phyloP scores from a whole-genome alignment of 2,329 filamentous ascomycete genomes.

The Penicillium brasilianum region DNA sequence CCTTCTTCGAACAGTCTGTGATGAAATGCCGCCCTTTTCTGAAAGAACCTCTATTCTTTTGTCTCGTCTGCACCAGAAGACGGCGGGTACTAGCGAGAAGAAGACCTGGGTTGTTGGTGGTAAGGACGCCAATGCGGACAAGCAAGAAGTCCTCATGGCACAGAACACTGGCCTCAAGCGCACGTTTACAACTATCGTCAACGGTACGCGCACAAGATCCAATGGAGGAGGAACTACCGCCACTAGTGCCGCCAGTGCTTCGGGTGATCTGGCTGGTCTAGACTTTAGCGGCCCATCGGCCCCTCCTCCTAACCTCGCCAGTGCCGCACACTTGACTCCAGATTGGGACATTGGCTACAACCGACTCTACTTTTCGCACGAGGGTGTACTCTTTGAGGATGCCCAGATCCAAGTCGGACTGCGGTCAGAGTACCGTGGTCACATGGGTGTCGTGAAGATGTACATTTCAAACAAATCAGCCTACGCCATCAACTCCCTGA shows the following conservation, averaged over 20 bases:
- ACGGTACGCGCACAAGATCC: conserved; percentile 44
- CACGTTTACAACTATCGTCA: conserved; percentile 70
- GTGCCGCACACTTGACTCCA: conserved; percentile 87
- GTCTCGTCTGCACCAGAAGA: conserved; percentile 92
- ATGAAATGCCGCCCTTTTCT: conserved; percentile 98
- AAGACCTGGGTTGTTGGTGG: conserved; percentile 97
- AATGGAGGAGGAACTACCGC: conserved; percentile 45
- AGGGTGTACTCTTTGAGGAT: conserved; percentile 94
- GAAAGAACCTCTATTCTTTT: conserved; percentile 90
- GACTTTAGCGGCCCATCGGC: conserved; percentile 71
- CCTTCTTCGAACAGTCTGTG: conserved; percentile 87
- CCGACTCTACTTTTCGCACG: conserved; percentile 74
- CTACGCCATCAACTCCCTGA: conserved; percentile 84
- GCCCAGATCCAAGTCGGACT: conserved; percentile 90
- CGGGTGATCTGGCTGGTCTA: conserved; percentile 77
- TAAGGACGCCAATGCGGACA: conserved; percentile 87
- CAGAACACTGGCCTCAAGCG: conserved; percentile 84
- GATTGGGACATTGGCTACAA: conserved; percentile 94
- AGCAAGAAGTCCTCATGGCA: conserved; percentile 77
- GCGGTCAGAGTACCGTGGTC: conserved; percentile 91
- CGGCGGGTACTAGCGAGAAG: conserved; percentile 89
- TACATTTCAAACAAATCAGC: conserved; percentile 97
- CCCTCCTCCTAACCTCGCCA: conserved; percentile 81
- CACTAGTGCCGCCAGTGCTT: conserved; percentile 48
- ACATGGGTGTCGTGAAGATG: conserved; percentile 91